Conservation (phyloP, 2,329 filamentous ascomycete species). For the Ceratocystis cubensis region DNA sequence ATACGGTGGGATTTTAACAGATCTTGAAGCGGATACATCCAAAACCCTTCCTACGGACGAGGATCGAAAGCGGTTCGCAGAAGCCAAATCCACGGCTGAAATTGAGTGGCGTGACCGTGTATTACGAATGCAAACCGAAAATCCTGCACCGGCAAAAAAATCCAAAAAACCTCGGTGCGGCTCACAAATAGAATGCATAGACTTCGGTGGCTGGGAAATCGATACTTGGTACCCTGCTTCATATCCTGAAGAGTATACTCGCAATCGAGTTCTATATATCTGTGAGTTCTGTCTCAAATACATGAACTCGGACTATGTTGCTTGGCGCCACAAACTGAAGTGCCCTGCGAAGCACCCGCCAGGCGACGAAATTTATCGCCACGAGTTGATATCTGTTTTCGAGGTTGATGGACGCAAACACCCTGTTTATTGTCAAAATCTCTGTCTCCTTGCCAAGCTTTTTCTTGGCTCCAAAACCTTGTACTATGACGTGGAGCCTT, state of each 20-base stretch:
- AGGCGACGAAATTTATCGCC: constrained; percentile 92
- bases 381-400: constrained; percentile 84
- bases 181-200: constrained; percentile 97
- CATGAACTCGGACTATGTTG: constrained; percentile 98
- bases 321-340: constrained; percentile 94
- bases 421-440: constrained; percentile 95
- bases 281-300: constrained; percentile 99
- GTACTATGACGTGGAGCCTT: constrained; percentile 96
- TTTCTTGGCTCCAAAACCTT: constrained; percentile 98
- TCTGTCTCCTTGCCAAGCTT: constrained; percentile 88
- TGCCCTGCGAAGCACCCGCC: constrained; percentile 94
- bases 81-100: constrained; percentile 80
- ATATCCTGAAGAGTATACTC: constrained; percentile 95
- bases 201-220: constrained; percentile 94
- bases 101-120: constrained; percentile 70
- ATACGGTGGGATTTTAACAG: constrained; percentile 83
- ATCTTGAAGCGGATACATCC: constrained; percentile 80
- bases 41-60: constrained; percentile 69
- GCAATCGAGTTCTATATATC: constrained; percentile 93
- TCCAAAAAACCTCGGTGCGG: constrained; percentile 67
- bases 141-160: constrained; percentile 50
- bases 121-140: constrained; percentile 48
- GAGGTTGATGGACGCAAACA: constrained; percentile 96
- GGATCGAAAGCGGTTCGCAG: constrained; percentile 78
- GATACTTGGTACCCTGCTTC: constrained; percentile 98